A percentile compares a stretch with the other conserved stretches of the same genome.
phyloP scores from a whole-genome alignment of 1,284 basidiomycete species.

The Microbotryum saponariae region DNA sequence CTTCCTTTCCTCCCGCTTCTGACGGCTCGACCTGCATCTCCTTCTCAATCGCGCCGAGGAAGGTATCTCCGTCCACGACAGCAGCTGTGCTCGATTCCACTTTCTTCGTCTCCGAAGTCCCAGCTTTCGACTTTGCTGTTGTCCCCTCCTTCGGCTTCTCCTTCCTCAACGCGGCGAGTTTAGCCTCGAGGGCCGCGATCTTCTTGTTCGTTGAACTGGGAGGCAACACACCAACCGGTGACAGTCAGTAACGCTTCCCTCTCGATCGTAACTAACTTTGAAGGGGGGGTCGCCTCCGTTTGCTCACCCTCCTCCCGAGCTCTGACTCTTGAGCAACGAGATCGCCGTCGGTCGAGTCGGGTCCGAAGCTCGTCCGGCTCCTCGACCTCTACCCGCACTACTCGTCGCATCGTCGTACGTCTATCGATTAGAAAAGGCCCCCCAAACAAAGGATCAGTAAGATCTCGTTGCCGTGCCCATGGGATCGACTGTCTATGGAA shows the following conservation, averaged over 20 bases:
- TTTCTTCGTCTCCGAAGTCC: too few species aligned
- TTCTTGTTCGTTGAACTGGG: conserved; percentile 65
- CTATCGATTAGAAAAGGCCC: not conserved
- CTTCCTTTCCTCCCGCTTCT: too few species aligned
- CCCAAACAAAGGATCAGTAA: conserved; percentile 37
- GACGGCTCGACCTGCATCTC: too few species aligned
- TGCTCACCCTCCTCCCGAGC: too few species aligned
- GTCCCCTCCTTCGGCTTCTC: not conserved
- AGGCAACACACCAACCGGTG: too few species aligned
- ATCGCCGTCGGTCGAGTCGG: conserved; percentile 73
- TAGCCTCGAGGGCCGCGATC: conserved; percentile 92
- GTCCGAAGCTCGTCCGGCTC: conserved; percentile 8
- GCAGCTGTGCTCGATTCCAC: too few species aligned
- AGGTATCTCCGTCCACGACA: too few species aligned
- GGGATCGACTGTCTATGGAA: not conserved
- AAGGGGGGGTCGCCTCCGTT: too few species aligned
- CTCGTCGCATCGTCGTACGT: conserved; percentile 42
- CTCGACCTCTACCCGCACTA: conserved; percentile 38
- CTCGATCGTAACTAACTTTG: too few species aligned
- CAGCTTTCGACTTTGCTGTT: too few species aligned
- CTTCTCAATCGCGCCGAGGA: too few species aligned
- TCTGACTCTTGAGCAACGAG: conserved; percentile 69
- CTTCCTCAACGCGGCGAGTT: conserved; percentile 63
- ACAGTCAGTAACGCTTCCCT: too few species aligned
- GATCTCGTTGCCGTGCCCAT: not conserved